Base-by-base conservation (phyloP, 2,329 filamentous ascomycete species). In the Lasiodiplodia hormozganensis region DNA sequence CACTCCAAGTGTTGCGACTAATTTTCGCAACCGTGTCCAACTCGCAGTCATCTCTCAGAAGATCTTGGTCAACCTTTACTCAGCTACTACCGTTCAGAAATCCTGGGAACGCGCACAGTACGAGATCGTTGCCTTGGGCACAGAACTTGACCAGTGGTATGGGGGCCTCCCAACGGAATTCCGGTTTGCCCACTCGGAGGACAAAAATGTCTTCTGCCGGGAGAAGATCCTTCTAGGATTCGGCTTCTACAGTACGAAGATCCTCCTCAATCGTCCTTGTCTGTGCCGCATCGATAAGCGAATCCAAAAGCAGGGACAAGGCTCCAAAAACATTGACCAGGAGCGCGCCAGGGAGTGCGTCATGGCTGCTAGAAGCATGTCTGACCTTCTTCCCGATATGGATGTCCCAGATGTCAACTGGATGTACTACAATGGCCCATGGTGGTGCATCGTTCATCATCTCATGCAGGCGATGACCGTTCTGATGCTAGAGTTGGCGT, bases 401-500 rank as follows among this genome's bases (percentile, higher is more conserved):
- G 69, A 73, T 0, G 72, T 76, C 66, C 68, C 77, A 12, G 68
- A 70, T 18, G 64, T 69, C 7, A 65, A 75, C 2, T 68, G 67
- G 67, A 38, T 68, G 21, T 80, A 80, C 65, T 68, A 76, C 43
- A 72, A 75, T 25, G 76, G 76, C 2, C 80, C 80, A 4, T 82
- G 80, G 80, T 82, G 79, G 79, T 77, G 75, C 18, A 71, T 79
- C n/a, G 71, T 81, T 18, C 80, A 82, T 65, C 74, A 77, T 57
- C 72, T 82, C 14, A 78, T 80, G 73, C 80, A 82, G 71, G 76
- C 79, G 6, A 71, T 77, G 4, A 73, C 76, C 2, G 70, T 82
- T 31, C 71, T 82, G 14, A 72, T 81, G 68, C 73, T 80, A 6
- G 80, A 81, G 67, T 65, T 82, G 6, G 76, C 75, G 11, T 76